Base-by-base conservation (phyloP, 345 rosid species). In the Linum usitatissimum region DNA sequence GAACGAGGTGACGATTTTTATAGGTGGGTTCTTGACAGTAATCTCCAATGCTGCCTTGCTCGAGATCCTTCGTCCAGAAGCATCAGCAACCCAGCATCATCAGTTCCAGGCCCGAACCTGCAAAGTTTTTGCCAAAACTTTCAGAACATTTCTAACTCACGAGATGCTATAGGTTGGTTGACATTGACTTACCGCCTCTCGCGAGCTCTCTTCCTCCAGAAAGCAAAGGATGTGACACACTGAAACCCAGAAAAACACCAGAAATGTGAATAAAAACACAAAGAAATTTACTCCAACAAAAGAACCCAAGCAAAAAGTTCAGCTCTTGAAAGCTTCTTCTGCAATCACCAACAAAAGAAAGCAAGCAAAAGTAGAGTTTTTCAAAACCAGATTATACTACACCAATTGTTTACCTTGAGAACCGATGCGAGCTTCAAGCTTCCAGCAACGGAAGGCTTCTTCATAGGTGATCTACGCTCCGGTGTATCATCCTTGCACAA, bases 131-230 rank as follows among this genome's bases (percentile, higher is more conserved):
- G 62, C 28, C 53, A 31, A 61, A 60, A 10, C 18, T 38, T 12
- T 45, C 51, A 10, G 14, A 59, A 17, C 48, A 60, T 8, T 10
- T 34, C 18, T 17, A 51, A 19, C 51, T 15, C 15, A 10, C 3
- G 10, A 45, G 0, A 13, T 45, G 51, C 13, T 45, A 10, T 45
- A 45, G 51, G 4, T 45, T 9, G 64, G n/a, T 17, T 9, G 56
- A 23, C 9, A 45, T 17, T 13, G 55, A 81, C 99, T 87, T 81
- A 94, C 99, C 84, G 86, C 96, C 82, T 86, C 71, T 80, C 84
- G 53, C 65, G 83, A 69, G 95, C 95, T 73, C 77, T 87, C 77
- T 71, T 85, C 77, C 80, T 88, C 99, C 96, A 90, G 60, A 81
- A 86, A 70, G 86, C 78, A 63, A 90, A 76, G 74, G 95, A 86